Conservation (phyloP, 2,329 filamentous ascomycete genomes). For the Penicillium griseofulvum region DNA sequence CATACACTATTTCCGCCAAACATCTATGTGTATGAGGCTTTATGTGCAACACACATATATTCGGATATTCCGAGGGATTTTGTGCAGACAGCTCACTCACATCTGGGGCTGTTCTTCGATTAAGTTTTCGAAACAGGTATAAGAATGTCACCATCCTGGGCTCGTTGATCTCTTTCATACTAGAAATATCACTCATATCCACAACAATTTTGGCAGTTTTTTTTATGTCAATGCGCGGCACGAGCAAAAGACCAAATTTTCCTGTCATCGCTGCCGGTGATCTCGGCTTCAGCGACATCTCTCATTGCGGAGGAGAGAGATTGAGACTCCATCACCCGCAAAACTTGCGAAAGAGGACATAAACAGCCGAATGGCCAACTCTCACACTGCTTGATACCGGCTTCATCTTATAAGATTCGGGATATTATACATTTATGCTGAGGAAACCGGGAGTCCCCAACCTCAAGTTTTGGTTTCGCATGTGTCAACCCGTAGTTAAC, state of each 20-base stretch:
- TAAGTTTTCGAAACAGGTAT: neutral
- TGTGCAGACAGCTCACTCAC: neutral
- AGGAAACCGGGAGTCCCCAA: conserved; percentile 14
- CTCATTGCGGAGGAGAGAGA: conserved; percentile 32
- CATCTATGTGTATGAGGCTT: neutral
- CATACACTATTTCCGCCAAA: neutral
- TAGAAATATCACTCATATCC: neutral
- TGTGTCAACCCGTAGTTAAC: conserved; percentile 5
- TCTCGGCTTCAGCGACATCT: conserved; percentile 31
- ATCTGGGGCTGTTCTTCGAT: neutral
- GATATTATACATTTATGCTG: conserved; percentile 7
- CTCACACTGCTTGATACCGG: conserved; percentile 50
- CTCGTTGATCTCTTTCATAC: neutral
- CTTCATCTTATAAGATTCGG: neutral
- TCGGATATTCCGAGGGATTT: too few species aligned
- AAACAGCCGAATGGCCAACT: conserved; percentile 38
- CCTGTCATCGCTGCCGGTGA: conserved; percentile 24
- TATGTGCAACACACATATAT: neutral
- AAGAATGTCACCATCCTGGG: neutral
- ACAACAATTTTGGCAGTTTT: neutral
- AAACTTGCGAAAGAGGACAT: conserved; percentile 9
- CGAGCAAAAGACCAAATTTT: conserved; percentile 4
- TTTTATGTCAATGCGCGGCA: neutral
- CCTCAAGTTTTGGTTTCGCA: neutral
- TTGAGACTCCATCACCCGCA: conserved; percentile 28